A percentile compares a stretch with the other conserved stretches of the same genome.
Conservation (phyloP, 805 yeast genomes). For the Phaffomyces opuntiae region DNA sequence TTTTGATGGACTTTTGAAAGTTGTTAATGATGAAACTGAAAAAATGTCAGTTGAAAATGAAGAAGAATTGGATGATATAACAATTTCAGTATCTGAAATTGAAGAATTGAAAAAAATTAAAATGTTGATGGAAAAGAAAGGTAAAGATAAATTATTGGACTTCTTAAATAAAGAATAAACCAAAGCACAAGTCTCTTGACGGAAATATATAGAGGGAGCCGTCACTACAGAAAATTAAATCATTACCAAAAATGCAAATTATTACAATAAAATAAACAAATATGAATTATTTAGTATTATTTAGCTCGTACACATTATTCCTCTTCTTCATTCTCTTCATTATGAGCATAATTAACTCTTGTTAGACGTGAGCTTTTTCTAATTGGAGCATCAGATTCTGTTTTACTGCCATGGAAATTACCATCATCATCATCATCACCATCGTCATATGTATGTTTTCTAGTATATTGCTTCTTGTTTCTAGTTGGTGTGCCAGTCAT, state of each 20-base stretch:
- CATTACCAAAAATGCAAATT: neutral
- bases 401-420: neutral
- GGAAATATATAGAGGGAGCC: too few relatives aligned
- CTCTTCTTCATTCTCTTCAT: constrained; percentile 6
- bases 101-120: constrained; percentile 49
- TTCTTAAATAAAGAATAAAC: constrained; percentile 35
- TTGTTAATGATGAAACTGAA: constrained; percentile 26
- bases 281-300: neutral
- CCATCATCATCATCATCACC: constrained; percentile 6
- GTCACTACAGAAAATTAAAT: neutral
- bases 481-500: constrained; percentile 3
- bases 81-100: constrained; percentile 29
- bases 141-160: constrained; percentile 54
- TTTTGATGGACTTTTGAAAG: constrained; percentile 40
- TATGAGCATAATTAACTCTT: constrained; percentile 30
- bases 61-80: neutral
- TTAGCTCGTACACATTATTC: neutral
- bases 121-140: constrained; percentile 58
- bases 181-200: neutral
- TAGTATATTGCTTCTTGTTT: constrained; percentile 8
- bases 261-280: neutral
- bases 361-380: constrained; percentile 38
- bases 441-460: constrained; percentile 9
- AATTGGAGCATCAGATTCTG: constrained; percentile 20
- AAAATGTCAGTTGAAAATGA: constrained; percentile 15